These are phyloP conservation scores for Sporisorium reilianum DNA, from an alignment of 1,284 basidiomycete species.

Conservation along the genomic window DNA sequence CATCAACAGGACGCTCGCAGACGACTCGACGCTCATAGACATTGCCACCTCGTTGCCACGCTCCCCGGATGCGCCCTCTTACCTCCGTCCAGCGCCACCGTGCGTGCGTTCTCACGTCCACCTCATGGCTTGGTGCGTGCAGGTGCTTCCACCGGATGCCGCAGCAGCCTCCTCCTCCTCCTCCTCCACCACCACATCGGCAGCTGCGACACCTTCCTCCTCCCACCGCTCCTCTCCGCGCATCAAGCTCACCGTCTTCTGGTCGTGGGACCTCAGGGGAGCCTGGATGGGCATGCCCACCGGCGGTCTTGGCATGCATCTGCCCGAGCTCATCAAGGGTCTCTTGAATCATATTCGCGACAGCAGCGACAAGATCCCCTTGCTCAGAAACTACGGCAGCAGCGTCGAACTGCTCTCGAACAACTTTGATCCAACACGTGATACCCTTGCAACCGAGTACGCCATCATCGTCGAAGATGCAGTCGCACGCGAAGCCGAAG, in stretches of 20 bases:
- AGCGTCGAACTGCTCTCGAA: conserved; percentile 83
- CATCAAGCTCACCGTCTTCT: conserved; percentile 82
- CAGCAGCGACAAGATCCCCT: conserved; percentile 80
- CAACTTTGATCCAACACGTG: conserved; percentile 82
- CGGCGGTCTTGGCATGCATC: conserved; percentile 72
- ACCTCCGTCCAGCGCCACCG: conserved; percentile 91
- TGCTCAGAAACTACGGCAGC: conserved; percentile 81
- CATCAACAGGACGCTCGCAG: conserved; percentile 46
- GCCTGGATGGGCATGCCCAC: conserved; percentile 75
- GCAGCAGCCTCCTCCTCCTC: conserved; percentile 67
- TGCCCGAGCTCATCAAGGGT: conserved; percentile 83
- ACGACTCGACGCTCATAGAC: conserved; percentile 79
- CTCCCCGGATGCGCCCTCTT: conserved; percentile 89
- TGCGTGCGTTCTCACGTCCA: conserved; percentile 91
- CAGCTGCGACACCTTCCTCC: conserved; percentile 11
- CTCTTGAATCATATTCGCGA: conserved; percentile 82
- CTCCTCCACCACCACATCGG: conserved; percentile 52
- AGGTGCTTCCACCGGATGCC: conserved; percentile 73
- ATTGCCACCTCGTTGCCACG: conserved; percentile 95
- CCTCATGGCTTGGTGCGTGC: conserved; percentile 91
- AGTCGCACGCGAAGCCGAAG: conserved; percentile 65
- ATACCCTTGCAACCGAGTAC: conserved; percentile 87
- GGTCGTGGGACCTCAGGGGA: conserved; percentile 93
- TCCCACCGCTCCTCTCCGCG: conserved; percentile 21
- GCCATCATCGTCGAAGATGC: conserved; percentile 81